Conservation (phyloP, 345 rosid species). For the Combretum micranthum region DNA sequence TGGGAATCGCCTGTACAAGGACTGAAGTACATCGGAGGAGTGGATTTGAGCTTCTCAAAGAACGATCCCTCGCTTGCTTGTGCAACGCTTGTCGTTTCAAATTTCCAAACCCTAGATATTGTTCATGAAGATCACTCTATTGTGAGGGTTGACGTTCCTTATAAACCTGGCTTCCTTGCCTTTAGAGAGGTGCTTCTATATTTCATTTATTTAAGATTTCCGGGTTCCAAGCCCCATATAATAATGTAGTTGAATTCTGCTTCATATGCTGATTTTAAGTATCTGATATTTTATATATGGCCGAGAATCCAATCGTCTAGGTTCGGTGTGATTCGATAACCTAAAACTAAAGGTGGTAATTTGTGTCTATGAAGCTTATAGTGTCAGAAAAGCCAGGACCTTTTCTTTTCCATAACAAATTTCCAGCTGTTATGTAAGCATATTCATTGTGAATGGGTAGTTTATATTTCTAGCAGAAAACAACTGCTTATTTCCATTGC, state of each 20-base stretch:
- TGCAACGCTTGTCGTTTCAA: slow-evolving; percentile 67
- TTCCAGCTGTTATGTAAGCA: too few relatives aligned
- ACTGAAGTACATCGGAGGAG: slow-evolving; percentile 82
- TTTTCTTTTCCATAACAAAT: too few relatives aligned
- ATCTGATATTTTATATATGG: too few relatives aligned
- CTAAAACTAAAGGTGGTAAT: too few relatives aligned
- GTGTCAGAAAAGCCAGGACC: too few relatives aligned
- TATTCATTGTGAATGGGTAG: too few relatives aligned
- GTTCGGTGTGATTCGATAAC: too few relatives aligned
- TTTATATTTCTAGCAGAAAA: too few relatives aligned
- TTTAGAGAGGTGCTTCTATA: slow-evolving; percentile 59
- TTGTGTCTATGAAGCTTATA: too few relatives aligned
- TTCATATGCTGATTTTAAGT: neutral
- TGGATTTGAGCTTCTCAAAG: slow-evolving; percentile 77
- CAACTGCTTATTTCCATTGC: too few relatives aligned
- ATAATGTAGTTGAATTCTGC: neutral
- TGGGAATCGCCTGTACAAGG: slow-evolving; percentile 37
- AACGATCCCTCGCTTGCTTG: slow-evolving; percentile 62
- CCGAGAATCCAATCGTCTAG: too few relatives aligned
- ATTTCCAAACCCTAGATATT: slow-evolving; percentile 36
- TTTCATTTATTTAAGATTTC: neutral
- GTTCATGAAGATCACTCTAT: slow-evolving; percentile 45
- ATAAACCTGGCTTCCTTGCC: slow-evolving; percentile 80
- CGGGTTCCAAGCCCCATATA: neutral
- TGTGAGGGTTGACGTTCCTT: slow-evolving; percentile 52